Evolutionary conservation across 2,329 filamentous ascomycete species (phyloP).

Genomic region (Diaporthe sp.): DNA sequence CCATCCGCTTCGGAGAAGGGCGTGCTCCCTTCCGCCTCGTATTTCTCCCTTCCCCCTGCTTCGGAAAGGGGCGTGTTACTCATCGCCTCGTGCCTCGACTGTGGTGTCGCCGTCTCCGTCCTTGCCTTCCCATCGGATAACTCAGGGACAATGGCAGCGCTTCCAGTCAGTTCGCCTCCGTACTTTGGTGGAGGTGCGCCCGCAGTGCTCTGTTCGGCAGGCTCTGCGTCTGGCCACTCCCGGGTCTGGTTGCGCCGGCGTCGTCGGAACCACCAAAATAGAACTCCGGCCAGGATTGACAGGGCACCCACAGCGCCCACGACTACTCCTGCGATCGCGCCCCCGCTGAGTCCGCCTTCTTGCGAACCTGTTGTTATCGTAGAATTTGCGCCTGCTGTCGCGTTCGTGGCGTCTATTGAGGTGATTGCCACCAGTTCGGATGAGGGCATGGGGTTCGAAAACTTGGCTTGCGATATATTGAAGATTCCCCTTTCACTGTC

Average conservation of each 20-base stretch:
- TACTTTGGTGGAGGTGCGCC: background rate
- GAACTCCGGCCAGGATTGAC: background rate
- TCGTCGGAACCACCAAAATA: slow-evolving; percentile 19
- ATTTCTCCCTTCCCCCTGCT: slow-evolving; percentile 17
- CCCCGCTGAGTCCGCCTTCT: background rate
- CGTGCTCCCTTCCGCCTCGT: slow-evolving; percentile 17
- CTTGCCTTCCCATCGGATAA: slow-evolving; percentile 16
- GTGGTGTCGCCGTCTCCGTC: background rate
- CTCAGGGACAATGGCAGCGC: background rate
- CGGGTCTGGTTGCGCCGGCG: background rate
- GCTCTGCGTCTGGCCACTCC: slow-evolving; percentile 20
- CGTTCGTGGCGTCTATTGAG: background rate
- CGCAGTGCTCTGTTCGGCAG: background rate
- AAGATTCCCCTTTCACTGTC: slow-evolving; percentile 20
- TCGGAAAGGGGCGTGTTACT: background rate
- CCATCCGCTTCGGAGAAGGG: slow-evolving; percentile 12
- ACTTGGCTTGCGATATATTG: slow-evolving; percentile 18
- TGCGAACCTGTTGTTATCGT: background rate
- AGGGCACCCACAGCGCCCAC: background rate
- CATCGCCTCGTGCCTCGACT: background rate
- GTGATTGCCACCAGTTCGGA: background rate
- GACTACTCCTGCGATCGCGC: slow-evolving; percentile 6
- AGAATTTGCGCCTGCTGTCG: background rate
- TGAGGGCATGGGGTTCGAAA: slow-evolving; percentile 17
- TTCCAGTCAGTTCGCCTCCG: slow-evolving; percentile 6